phyloP scores from a whole-genome alignment of 1,284 basidiomycete species.

The Ceratobasidium sp. region DNA sequence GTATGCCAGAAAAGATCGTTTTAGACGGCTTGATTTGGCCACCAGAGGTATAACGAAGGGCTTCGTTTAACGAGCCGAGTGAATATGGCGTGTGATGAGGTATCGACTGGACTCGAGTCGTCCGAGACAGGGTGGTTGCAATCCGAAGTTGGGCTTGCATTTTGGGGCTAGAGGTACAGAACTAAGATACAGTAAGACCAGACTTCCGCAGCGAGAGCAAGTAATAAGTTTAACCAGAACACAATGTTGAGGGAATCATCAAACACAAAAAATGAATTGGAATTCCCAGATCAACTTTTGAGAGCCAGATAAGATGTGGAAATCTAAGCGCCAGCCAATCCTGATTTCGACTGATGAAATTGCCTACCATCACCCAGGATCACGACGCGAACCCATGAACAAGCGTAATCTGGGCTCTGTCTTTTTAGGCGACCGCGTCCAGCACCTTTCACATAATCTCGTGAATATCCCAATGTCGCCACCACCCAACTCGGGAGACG shows the following conservation, averaged over 20 bases:
- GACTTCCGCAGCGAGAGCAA: neutral
- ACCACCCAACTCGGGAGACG: conserved; percentile 1
- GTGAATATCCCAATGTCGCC: conserved; percentile 17
- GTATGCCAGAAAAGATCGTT: conserved; percentile 58
- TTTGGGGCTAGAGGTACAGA: conserved; percentile 11
- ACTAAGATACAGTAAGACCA: neutral
- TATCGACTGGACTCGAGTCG: conserved; percentile 6
- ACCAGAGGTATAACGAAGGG: conserved; percentile 23
- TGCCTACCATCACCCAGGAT: neutral
- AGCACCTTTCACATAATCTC: conserved; percentile 33
- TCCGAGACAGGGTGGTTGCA: conserved; percentile 15
- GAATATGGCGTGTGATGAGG: neutral
- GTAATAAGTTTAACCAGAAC: conserved; percentile 8
- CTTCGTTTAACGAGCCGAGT: neutral
- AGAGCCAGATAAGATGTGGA: conserved; percentile 10
- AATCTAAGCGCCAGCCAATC: conserved; percentile 14
- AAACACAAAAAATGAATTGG: neutral
- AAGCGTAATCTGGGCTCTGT: conserved; percentile 36
- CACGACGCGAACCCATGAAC: conserved; percentile 5
- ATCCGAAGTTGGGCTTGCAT: conserved; percentile 33
- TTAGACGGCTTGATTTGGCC: conserved; percentile 11
- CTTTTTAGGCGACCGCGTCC: conserved; percentile 40
- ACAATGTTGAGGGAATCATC: neutral
- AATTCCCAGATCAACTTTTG: conserved; percentile 21
- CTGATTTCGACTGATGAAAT: conserved; percentile 1